Percentiles rank a stretch among this genome's conserved stretches.
Evolutionary conservation across 2,329 filamentous ascomycete genomes (phyloP).

Genomic region (Hypoxylon sp.): DNA sequence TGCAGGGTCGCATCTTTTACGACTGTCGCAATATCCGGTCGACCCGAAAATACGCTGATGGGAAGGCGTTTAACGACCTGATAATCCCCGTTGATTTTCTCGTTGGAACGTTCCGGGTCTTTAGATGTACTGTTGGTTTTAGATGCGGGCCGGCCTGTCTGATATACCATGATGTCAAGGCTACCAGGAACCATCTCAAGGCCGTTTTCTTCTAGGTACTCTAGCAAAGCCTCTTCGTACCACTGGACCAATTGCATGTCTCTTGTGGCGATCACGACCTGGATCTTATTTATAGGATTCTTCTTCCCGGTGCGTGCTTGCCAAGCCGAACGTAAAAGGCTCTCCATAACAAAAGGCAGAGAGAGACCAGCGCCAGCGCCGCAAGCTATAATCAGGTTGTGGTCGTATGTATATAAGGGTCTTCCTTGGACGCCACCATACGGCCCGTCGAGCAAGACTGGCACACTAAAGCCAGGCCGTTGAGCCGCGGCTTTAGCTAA

Average conservation of each 20-base stretch:
- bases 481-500: constrained; percentile 59
- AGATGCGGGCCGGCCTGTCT: constrained; percentile 41
- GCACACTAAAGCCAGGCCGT: constrained; percentile 56
- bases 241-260: constrained; percentile 50
- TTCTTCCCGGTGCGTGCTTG: constrained; percentile 18
- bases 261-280: constrained; percentile 53
- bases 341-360: constrained; percentile 63
- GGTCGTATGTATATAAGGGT: constrained; percentile 59
- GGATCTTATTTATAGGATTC: constrained; percentile 30
- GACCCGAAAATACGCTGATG: constrained; percentile 37
- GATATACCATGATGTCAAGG: constrained; percentile 47
- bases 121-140: constrained; percentile 26
- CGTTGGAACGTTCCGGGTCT: constrained; percentile 27
- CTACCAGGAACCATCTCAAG: constrained; percentile 35
- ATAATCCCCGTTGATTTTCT: constrained; percentile 14
- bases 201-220: constrained; percentile 46
- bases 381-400: constrained; percentile 65
- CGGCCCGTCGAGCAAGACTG: constrained; percentile 70
- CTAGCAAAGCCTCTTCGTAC: constrained; percentile 50
- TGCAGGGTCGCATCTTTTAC: constrained; percentile 46
- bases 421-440: constrained; percentile 66
- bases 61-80: constrained; percentile 15
- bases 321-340: constrained; percentile 43
- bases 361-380: constrained; percentile 70
- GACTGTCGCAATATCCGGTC: constrained; percentile 44